phyloP scores from a whole-genome alignment of 345 rosid species.

The Brassica juncea region DNA sequence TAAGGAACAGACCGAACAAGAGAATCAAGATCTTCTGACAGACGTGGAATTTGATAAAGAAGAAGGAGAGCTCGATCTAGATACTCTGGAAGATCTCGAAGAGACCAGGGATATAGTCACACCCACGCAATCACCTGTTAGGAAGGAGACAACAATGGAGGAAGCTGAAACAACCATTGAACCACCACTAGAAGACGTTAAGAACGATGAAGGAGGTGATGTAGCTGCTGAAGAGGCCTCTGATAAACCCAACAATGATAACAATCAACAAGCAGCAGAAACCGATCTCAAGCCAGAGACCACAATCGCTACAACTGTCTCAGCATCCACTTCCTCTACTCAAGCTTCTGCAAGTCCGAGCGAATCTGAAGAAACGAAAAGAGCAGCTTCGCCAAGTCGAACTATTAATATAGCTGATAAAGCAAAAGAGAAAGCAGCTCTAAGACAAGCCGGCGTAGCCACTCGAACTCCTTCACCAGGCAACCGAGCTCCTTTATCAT shows the following conservation, averaged over 20 bases:
- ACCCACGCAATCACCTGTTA: constrained; percentile 62
- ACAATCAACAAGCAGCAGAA: constrained; percentile 46
- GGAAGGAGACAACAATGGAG: constrained; percentile 48
- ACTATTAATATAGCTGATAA: constrained; percentile 53
- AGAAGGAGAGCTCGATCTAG: constrained; percentile 82
- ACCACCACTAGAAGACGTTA: constrained; percentile 51
- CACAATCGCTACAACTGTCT: constrained; percentile 37
- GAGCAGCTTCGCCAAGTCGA: constrained; percentile 50
- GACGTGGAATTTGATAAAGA: constrained; percentile 73
- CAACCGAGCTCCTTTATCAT: constrained; percentile 41
- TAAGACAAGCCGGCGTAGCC: constrained; percentile 54
- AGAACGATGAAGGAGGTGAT: constrained; percentile 72
- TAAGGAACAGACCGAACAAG: constrained; percentile 54
- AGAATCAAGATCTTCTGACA: constrained; percentile 46
- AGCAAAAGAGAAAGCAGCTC: constrained; percentile 57
- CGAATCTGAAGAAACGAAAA: constrained; percentile 53
- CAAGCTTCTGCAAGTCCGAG: constrained; percentile 33
- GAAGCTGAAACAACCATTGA: constrained; percentile 60
- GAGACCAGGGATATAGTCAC: constrained; percentile 49
- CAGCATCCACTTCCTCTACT: constrained; percentile 24
- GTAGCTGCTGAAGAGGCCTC: constrained; percentile 55
- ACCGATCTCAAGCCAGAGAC: constrained; percentile 34
- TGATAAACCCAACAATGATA: constrained; percentile 54
- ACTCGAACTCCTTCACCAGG: constrained; percentile 40
- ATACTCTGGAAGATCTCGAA: constrained; percentile 63